Evolutionary conservation across 768 basidiomycete species (phyloP), one percentile per base, ranked within the genome.

Genomic region (Podaxis sp.): DNA sequence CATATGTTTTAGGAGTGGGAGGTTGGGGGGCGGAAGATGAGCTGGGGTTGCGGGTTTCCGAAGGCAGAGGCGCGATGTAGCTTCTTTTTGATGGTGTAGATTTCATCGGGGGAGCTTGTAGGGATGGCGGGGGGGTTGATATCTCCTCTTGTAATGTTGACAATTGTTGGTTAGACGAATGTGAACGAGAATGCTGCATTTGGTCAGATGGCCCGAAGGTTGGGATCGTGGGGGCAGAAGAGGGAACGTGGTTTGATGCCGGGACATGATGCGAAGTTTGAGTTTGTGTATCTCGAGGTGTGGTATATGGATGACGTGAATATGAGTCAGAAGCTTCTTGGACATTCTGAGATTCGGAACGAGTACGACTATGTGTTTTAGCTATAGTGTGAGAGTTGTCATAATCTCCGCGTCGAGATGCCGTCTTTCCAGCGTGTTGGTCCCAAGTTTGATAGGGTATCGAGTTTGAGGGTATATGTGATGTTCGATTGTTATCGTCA

Each of bases 271-370:
- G 51, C 17, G 26, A 26, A 49, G 28, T 15, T 56, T 63, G 61
- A 51, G 36, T 26, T 57, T 57, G 61, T 13, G 40, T 62, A 13
- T 56, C 54, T 40, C 33, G 54, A 40, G 54, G 22, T 39, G 54
- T 24, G 33, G 13, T 56, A 57, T 49, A 40, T 51, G 54, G 26
- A 28, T 57, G 36, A 19, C 61, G 61, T 39, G 61, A 51, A 51
- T 52, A 17, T 5, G 55, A 39, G 12, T 19, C 28, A 44, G 61
- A 30, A 22, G 13, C 24, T n/a, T 63, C 54, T 17, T 36, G 54
- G 38, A 33, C 22, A 63, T 24, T 49, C 13, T 57, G 61, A 19
- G 61, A 56, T 24, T 63, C 61, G 33, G 61, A 57, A 15, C 54
- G 54, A 36, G 54, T 56, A 51, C 61, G 61, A 51, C 54, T 63